Percentiles rank a stretch among this genome's conserved stretches.
Evolutionary conservation across 169 alveolate species (phyloP).

Genomic region (Fabrea salina): DNA sequence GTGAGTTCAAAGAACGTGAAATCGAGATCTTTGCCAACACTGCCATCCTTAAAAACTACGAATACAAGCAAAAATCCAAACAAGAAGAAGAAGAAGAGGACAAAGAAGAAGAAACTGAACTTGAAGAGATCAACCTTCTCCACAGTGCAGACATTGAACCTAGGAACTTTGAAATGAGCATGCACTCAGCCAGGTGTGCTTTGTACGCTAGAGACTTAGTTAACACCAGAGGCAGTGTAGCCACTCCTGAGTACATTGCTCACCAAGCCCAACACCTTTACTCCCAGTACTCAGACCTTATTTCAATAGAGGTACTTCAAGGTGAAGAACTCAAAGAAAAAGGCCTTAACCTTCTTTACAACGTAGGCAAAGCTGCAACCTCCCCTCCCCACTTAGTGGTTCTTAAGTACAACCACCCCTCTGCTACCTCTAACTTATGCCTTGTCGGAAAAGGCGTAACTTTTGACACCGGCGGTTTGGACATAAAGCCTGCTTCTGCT

Average conservation of each 20-base stretch:
- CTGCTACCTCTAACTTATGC: conserved; percentile 70
- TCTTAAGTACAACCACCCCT: conserved; percentile 40
- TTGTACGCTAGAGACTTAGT: conserved; percentile 49
- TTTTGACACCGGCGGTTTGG: conserved; percentile 93
- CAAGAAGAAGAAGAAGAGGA: not conserved
- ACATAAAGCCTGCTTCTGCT: conserved; percentile 63
- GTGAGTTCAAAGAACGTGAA: not conserved
- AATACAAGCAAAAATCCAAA: conserved; percentile 17
- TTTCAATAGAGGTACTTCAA: conserved; percentile 33
- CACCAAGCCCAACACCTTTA: conserved; percentile 33
- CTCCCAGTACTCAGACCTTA: not conserved
- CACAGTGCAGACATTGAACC: not conserved
- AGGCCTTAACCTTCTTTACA: conserved; percentile 46
- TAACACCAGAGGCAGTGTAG: conserved; percentile 52
- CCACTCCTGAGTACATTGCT: conserved; percentile 52
- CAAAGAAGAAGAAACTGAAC: not conserved
- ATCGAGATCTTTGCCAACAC: conserved; percentile 23
- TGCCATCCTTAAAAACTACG: conserved; percentile 29
- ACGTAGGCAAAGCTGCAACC: conserved; percentile 62
- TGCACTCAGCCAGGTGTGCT: conserved; percentile 36
- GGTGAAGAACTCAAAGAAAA: conserved; percentile 43
- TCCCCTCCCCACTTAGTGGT: conserved; percentile 43
- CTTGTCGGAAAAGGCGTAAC: conserved; percentile 94
- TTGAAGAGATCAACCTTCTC: not conserved
- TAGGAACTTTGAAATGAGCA: not conserved